phyloP scores from a whole-genome alignment of 2,329 filamentous ascomycete species.

The Verticillium nubilum region DNA sequence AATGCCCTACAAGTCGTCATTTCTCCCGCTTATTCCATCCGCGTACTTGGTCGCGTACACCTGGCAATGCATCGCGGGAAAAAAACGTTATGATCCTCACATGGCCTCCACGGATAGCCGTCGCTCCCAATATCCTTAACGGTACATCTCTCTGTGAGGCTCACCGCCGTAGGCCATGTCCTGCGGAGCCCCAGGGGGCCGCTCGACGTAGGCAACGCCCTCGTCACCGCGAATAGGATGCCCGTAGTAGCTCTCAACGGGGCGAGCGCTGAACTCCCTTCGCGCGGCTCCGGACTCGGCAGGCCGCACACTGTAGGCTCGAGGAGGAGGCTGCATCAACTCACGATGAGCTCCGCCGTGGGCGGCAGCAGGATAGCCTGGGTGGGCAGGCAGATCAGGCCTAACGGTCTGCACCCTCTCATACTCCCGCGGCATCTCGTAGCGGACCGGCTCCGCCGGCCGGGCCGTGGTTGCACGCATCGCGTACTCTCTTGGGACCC shows the following conservation, averaged over 20 bases:
- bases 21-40: background rate
- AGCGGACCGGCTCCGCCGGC: constrained; percentile 40
- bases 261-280: constrained; percentile 35
- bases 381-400: constrained; percentile 29
- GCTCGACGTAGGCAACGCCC: constrained; percentile 37
- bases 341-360: constrained; percentile 30
- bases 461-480: constrained; percentile 53
- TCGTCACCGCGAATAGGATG: constrained; percentile 25
- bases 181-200: constrained; percentile 31
- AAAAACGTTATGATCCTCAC: background rate
- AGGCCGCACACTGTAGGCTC: constrained; percentile 27
- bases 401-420: constrained; percentile 35
- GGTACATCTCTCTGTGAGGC: constrained; percentile 28
- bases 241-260: constrained; percentile 39
- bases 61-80: too few relatives aligned
- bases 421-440: constrained; percentile 35
- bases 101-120: background rate
- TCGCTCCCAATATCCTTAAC: constrained; percentile 11
- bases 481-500: constrained; percentile 46
- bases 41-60: too few relatives aligned
- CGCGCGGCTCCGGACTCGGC: constrained; percentile 19
- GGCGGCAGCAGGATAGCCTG: constrained; percentile 37
- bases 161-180: constrained; percentile 42
- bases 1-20: background rate
- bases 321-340: constrained; percentile 17